A percentile compares a stretch with the other conserved stretches of the same genome.
phyloP scores from a whole-genome alignment of 2,329 filamentous ascomycete genomes.

The Sporothrix phasma region DNA sequence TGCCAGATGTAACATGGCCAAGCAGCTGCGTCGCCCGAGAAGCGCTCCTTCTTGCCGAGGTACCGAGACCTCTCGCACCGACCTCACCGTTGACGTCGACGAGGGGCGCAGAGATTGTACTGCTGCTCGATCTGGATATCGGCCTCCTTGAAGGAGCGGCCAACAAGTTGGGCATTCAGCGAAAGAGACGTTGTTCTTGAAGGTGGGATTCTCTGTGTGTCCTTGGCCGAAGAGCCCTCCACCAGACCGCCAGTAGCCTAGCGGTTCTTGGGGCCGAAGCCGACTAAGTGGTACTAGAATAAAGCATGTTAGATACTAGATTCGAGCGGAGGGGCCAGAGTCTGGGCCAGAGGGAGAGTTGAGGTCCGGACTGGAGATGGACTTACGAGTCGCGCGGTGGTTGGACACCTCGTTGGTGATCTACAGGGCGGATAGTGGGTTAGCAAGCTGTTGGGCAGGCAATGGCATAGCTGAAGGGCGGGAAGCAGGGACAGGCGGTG shows the following conservation, averaged over 20 bases:
- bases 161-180: constrained; percentile 86
- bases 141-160: constrained; percentile 77
- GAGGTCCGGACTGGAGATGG: constrained; percentile 3
- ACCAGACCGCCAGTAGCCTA: too few species aligned
- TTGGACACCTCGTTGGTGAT: constrained; percentile 99
- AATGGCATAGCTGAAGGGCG: constrained; percentile 11
- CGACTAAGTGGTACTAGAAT: constrained; percentile 57
- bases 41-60: constrained; percentile 88
- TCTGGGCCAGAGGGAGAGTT: not conserved
- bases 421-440: constrained; percentile 35
- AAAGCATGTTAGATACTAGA: not conserved
- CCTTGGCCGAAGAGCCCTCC: constrained; percentile 97
- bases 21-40: constrained; percentile 87
- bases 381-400: constrained; percentile 91
- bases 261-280: constrained; percentile 87
- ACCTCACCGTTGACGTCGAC: constrained; percentile 90
- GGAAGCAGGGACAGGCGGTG: not conserved
- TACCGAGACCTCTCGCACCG: constrained; percentile 88
- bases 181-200: constrained; percentile 96
- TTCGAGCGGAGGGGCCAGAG: too few species aligned
- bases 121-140: constrained; percentile 90
- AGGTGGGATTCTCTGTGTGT: constrained; percentile 98
- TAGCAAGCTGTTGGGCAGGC: not conserved
- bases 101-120: constrained; percentile 73
- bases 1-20: constrained; percentile 93